A percentile compares a stretch with the other conserved stretches of the same genome.
These are phyloP conservation scores for Pseudogymnoascus pannorum DNA, from an alignment of 2,329 filamentous ascomycete species.

Conservation along the genomic window DNA sequence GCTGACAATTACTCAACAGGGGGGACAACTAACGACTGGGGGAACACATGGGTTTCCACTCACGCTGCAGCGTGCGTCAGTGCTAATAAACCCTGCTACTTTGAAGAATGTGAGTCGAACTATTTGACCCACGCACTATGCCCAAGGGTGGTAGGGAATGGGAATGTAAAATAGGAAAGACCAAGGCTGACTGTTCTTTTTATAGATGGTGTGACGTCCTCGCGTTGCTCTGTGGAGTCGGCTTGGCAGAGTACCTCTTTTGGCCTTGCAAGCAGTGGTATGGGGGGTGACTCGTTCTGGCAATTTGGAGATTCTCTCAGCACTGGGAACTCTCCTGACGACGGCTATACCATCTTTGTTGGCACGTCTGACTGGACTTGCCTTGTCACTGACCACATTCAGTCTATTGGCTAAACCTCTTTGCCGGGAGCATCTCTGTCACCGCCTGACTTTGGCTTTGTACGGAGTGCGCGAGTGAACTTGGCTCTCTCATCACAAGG, in stretches of 20 bases:
- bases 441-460: too few relatives aligned
- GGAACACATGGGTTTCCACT: slow-evolving; percentile 38
- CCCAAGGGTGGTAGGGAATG: too few relatives aligned
- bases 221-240: slow-evolving; percentile 11
- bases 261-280: slow-evolving; percentile 10
- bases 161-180: too few relatives aligned
- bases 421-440: too few relatives aligned
- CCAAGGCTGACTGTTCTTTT: not conserved
- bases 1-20: slow-evolving; percentile 15
- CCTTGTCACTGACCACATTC: too few relatives aligned
- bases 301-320: slow-evolving; percentile 25
- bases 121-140: too few relatives aligned
- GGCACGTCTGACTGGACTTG: slow-evolving; percentile 19
- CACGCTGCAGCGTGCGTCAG: slow-evolving; percentile 35
- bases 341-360: slow-evolving; percentile 24
- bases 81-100: slow-evolving; percentile 34
- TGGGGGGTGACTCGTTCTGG: slow-evolving; percentile 28
- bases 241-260: slow-evolving; percentile 22
- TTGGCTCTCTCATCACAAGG: too few relatives aligned
- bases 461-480: too few relatives aligned
- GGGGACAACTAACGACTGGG: slow-evolving; percentile 33
- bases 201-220: not conserved
- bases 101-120: slow-evolving; percentile 34
- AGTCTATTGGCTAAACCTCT: too few relatives aligned
- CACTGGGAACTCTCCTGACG: slow-evolving; percentile 19